A percentile compares a stretch with the other conserved stretches of the same genome.
phyloP scores from a whole-genome alignment of 768 basidiomycete species.

The Pulveroboletus sp. region DNA sequence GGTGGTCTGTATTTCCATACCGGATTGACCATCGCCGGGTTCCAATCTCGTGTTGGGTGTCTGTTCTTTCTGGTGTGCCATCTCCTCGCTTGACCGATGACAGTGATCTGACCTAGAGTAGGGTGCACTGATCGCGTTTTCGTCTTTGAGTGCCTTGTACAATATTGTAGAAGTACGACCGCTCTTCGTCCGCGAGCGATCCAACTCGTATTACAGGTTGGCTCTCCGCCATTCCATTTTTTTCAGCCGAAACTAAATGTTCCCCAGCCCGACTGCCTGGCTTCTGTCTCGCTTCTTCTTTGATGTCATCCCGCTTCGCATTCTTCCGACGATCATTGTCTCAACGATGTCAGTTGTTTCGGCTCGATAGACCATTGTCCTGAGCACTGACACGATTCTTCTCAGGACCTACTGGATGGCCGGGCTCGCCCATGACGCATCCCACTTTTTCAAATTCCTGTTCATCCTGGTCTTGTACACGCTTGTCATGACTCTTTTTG shows the following conservation, averaged over 20 bases:
- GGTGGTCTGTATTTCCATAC: constrained; percentile 88
- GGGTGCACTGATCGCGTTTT: constrained; percentile 92
- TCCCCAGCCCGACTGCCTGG: constrained; percentile 80
- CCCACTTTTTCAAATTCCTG: constrained; percentile 92
- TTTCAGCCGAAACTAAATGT: not conserved
- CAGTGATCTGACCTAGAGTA: constrained; percentile 26
- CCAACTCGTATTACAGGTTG: constrained; percentile 82
- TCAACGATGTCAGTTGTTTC: constrained; percentile 64
- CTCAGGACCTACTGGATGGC: constrained; percentile 93
- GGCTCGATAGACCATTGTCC: not conserved
- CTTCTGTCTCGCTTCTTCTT: constrained; percentile 84
- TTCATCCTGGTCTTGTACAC: constrained; percentile 86
- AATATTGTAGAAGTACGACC: constrained; percentile 82
- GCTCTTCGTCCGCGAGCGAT: constrained; percentile 87
- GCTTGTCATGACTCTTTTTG: constrained; percentile 83
- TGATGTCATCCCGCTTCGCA: constrained; percentile 84
- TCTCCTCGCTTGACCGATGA: not conserved
- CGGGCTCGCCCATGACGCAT: constrained; percentile 73
- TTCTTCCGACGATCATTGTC: constrained; percentile 87
- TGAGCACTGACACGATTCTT: constrained; percentile 6
- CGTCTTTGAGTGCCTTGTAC: constrained; percentile 84
- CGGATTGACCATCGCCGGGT: constrained; percentile 79
- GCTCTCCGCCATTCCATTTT: constrained; percentile 3
- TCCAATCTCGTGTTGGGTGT: constrained; percentile 91
- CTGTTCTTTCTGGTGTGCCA: constrained; percentile 81